Conservation (phyloP, 2,329 filamentous ascomycete species). For the Colletotrichum liaoningense region DNA sequence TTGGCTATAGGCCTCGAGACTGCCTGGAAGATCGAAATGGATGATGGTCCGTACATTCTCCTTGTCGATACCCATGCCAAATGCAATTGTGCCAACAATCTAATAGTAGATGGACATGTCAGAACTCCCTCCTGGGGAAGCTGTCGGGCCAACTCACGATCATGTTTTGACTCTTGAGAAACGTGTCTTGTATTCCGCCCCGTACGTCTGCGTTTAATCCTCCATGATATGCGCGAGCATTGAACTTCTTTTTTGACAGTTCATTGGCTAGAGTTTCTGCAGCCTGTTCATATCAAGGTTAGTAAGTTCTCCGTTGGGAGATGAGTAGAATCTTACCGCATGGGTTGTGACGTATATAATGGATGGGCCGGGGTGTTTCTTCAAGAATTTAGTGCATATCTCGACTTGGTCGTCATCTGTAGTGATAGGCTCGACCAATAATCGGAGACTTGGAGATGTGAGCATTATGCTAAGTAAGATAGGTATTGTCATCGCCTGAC, state of each 20-base stretch:
- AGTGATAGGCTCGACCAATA: slow-evolving; percentile 59
- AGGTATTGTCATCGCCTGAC: neutral
- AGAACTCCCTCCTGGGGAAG: fast-evolving
- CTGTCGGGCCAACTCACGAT: slow-evolving; percentile 39
- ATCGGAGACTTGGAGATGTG: slow-evolving; percentile 51
- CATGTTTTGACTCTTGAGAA: slow-evolving; percentile 58
- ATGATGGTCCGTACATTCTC: slow-evolving; percentile 64
- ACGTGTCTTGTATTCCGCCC: slow-evolving; percentile 60
- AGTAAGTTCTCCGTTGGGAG: slow-evolving; percentile 9
- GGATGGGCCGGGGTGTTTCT: slow-evolving; percentile 62
- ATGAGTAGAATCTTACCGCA: slow-evolving; percentile 43
- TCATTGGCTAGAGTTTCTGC: slow-evolving; percentile 55
- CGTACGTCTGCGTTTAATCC: slow-evolving; percentile 60
- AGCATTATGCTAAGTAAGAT: neutral
- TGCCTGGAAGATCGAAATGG: slow-evolving; percentile 63
- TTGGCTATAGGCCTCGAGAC: slow-evolving; percentile 68
- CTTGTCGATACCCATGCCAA: slow-evolving; percentile 72
- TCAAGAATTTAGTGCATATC: slow-evolving; percentile 61
- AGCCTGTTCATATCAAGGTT: slow-evolving; percentile 44
- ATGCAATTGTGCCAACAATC: slow-evolving; percentile 67
- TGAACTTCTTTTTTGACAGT: slow-evolving; percentile 51
- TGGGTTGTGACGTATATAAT: slow-evolving; percentile 72
- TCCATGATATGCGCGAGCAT: slow-evolving; percentile 60
- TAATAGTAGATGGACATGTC: neutral
- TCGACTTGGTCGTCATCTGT: slow-evolving; percentile 50